Base-by-base conservation (phyloP, 768 basidiomycete genomes). In the Boletellus ananas region DNA sequence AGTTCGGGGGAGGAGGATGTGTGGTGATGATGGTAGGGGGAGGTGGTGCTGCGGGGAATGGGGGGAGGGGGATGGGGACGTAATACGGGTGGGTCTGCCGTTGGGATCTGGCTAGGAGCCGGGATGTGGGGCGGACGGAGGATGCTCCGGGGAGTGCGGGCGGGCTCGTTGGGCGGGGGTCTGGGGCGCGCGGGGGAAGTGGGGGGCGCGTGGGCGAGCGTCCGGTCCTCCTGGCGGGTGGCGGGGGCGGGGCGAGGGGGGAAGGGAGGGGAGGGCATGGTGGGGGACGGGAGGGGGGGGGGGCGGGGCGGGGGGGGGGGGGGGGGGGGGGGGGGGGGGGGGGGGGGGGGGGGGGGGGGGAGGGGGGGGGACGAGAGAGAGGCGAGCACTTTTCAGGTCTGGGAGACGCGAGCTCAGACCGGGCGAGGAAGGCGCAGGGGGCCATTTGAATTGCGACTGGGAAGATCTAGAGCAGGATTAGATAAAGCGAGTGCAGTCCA, bases 1-100 rank as follows among this genome's bases (percentile, higher is more conserved):
- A 54, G 51, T 37, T 59, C 58, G 23, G 56, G 66, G 0, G 66
- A 64, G 49, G 61, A 59, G 13, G 56, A 53, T 11, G 58, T 65
- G n/a, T 59, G 52, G 27, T 62, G 52, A 23, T 63, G 56, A n/a
- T 55, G 50, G 37, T 50, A 43, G 4, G 55, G 31, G 6, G 50
- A 2, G 29, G 52, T 45, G 27, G 41, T 48, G 41, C 35, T 50
- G 38, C 51, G 63, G 29, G 52, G 36, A 10, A 46, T 43, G 18
- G 53, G 51, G 43, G 41, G 47, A 20, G 33, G 52, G 48, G 35
- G 42, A 38, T 4, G 46, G 10, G 21, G 42, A 42, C 29, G 29
- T 29, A 11, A 29, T 11, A 29, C 16, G 49, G 42, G 12, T 45
- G 50, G 12, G 33, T 62, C 10, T 7, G 29, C 29, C 2, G 29